phyloP scores from a whole-genome alignment of 108 stramenopile genomes.

The Schizochytrium sp. region DNA sequence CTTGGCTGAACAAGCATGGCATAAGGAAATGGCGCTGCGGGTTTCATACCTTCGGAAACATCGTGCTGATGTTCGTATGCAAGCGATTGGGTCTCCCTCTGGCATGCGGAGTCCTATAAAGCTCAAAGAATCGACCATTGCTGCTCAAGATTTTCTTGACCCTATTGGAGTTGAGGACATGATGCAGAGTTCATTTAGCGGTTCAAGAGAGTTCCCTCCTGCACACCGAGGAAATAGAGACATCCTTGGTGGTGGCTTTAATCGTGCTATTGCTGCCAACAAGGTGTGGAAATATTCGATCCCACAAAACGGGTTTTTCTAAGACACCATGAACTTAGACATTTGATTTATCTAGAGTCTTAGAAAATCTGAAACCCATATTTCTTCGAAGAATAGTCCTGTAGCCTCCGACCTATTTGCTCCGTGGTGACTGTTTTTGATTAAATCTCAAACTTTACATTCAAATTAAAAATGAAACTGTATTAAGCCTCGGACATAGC shows the following conservation, averaged over 20 bases:
- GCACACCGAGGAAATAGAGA: neutral
- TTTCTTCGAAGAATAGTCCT: too few species aligned
- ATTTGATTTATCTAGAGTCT: too few species aligned
- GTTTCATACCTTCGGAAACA: neutral
- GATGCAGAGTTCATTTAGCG: neutral
- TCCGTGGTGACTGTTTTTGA: too few species aligned
- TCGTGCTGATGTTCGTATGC: neutral
- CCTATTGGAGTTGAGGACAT: neutral
- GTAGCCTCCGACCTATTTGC: too few species aligned
- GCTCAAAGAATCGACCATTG: constrained; percentile 41
- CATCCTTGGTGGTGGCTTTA: neutral
- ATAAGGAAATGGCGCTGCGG: neutral
- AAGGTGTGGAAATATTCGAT: too few species aligned
- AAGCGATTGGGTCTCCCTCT: neutral
- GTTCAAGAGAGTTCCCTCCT: neutral
- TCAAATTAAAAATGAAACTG: too few species aligned
- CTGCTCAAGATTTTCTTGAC: constrained; percentile 32
- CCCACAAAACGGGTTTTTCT: too few species aligned
- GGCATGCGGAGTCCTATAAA: constrained; percentile 9
- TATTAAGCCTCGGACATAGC: too few species aligned
- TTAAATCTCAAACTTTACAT: too few species aligned
- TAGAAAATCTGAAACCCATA: too few species aligned
- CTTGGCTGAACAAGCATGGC: neutral
- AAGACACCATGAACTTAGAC: too few species aligned
- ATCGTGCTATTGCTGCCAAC: neutral